Evolutionary conservation across 2,329 filamentous ascomycete species (phyloP).

Genomic region (Colletotrichum sp.): DNA sequence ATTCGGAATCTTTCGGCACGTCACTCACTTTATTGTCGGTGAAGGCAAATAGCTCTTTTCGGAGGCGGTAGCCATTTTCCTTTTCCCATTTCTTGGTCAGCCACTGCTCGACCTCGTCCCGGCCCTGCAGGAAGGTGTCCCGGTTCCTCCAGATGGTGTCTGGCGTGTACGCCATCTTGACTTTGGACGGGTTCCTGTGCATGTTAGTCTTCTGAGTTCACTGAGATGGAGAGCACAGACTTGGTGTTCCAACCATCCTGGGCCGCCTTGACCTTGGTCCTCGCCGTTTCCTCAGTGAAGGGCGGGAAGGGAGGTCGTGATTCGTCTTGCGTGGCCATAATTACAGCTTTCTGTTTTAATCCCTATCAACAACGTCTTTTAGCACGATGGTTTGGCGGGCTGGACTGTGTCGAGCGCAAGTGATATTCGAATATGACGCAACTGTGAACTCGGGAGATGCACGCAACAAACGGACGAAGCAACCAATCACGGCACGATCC

Average conservation of each 20-base stretch:
- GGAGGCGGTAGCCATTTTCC: slow-evolving; percentile 74
- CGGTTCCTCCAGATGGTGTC: slow-evolving; percentile 85
- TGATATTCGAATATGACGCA: background rate
- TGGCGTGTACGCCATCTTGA: slow-evolving; percentile 77
- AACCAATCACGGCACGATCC: slow-evolving; percentile 1
- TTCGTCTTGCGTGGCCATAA: slow-evolving; percentile 12
- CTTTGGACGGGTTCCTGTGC: slow-evolving; percentile 63
- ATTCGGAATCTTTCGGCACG: background rate
- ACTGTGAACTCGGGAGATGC: background rate
- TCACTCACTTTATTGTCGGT: slow-evolving; percentile 61
- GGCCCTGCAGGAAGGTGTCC: slow-evolving; percentile 70
- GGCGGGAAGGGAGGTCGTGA: slow-evolving; percentile 64
- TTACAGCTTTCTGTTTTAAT: background rate
- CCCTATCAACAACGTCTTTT: background rate
- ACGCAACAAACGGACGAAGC: background rate
- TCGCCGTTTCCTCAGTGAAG: slow-evolving; percentile 74
- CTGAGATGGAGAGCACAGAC: slow-evolving; percentile 44
- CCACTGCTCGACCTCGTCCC: slow-evolving; percentile 70
- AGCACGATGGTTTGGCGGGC: background rate
- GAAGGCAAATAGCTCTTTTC: slow-evolving; percentile 86
- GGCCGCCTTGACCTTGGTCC: slow-evolving; percentile 80
- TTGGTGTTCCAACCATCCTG: slow-evolving; percentile 84
- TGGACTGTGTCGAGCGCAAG: background rate
- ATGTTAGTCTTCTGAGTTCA: background rate
- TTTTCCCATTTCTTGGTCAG: slow-evolving; percentile 75